These are phyloP conservation scores for Penicillium olsonii DNA, from an alignment of 2,329 filamentous ascomycete genomes.

Conservation along the genomic window DNA sequence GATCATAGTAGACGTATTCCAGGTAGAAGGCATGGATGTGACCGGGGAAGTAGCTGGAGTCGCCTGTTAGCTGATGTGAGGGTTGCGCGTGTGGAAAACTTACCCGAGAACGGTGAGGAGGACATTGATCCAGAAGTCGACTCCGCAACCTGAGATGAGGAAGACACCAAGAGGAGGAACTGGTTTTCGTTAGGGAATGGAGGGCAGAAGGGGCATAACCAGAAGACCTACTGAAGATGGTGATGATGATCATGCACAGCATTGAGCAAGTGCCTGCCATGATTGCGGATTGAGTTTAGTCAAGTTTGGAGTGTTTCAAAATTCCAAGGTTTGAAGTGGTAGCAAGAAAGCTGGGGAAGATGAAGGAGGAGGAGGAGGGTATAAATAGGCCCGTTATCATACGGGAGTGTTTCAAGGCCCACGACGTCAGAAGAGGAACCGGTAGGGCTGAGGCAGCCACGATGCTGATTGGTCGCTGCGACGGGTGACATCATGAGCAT, in stretches of 20 bases:
- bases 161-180: conserved; percentile 68
- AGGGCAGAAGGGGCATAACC: too few relatives aligned
- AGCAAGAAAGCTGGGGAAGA: conserved; percentile 29
- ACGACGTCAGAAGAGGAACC: conserved; percentile 19
- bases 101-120: conserved; percentile 66
- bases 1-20: conserved; percentile 80
- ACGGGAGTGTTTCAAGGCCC: conserved; percentile 24
- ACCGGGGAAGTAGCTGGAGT: conserved; percentile 68
- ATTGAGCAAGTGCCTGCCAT: conserved; percentile 40
- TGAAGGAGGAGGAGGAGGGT: conserved; percentile 30
- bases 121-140: conserved; percentile 68
- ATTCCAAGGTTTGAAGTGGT: conserved; percentile 18
- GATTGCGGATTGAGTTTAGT: conserved; percentile 11
- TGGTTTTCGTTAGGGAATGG: conserved; percentile 34
- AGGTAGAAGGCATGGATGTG: conserved; percentile 80
- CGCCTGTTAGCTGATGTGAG: conserved; percentile 8
- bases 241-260: conserved; percentile 49
- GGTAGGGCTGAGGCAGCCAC: conserved; percentile 18
- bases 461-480: conserved; percentile 1
- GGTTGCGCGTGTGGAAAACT: conserved; percentile 20
- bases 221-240: conserved; percentile 43
- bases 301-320: conserved; percentile 1
- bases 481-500: conserved; percentile 12
- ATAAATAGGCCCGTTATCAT: conserved; percentile 29
- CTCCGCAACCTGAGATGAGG: conserved; percentile 65